Evolutionary conservation across 2,329 filamentous ascomycete genomes (phyloP), one percentile per base, ranked within the genome.

Genomic region (Fusarium aywerte): DNA sequence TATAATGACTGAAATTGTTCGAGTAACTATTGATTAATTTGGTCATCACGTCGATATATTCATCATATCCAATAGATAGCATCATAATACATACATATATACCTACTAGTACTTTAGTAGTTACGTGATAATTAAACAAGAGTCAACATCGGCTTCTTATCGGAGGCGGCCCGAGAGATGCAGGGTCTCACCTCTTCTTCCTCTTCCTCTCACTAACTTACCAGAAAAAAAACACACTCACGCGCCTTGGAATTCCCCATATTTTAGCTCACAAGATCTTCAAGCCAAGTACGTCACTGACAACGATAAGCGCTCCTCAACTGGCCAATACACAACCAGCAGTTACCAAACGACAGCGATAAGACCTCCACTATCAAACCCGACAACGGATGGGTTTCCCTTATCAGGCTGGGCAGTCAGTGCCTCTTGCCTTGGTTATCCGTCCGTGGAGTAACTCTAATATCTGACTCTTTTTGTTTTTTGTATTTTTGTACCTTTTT

Each of bases 201-300:
- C n/a, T 33, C 21, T 25, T 33, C 15, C 49, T 31, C 35, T 31
- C 8, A 10, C n/a, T 42, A 20, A 16, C 23, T 27, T 35, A 42
- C n/a, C n/a, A n/a, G 31, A 7, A 45, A 39, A 60, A 53, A 65
- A 47, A 47, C n/a, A n/a, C n/a, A 47, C 61, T 65, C 61, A 60
- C 54, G 62, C 55, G 55, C 43, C 49, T 65, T 60, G 44, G 35
- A 58, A 66, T 54, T 64, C 65, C 63, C 70, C 69, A 64, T 61
- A 69, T 68, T 69, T 69, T 62, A 72, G 67, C 66, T 73, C 70
- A 71, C 60, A 72, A 59, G 66, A 73, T 72, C 62, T 53, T 39
- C 47, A 56, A 62, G 52, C 55, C 60, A 55, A 63, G 57, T 73
- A 60, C 68, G 67, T 73, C 67, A 73, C 64, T 36, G 42, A 43